These are phyloP conservation scores for Aspergillus egyptiacus DNA, from an alignment of 495 filamentous ascomycete species.

Conservation along the genomic window DNA sequence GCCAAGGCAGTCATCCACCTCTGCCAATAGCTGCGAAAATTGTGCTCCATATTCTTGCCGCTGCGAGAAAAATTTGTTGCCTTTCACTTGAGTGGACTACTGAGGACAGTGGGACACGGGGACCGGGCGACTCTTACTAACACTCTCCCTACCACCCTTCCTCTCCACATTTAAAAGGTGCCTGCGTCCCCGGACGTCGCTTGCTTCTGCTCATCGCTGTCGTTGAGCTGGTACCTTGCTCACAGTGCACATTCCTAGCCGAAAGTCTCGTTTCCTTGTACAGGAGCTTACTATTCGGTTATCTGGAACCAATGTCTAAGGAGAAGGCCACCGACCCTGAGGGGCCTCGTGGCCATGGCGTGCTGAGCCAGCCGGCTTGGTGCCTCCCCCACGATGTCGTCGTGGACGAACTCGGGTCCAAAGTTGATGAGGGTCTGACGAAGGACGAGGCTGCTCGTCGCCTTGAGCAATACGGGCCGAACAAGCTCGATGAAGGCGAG, in stretches of 20 bases:
- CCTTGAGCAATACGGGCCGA: slow-evolving; percentile 52
- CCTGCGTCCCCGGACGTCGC: neutral
- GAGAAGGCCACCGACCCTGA: slow-evolving; percentile 2
- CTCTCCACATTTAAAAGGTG: neutral
- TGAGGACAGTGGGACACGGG: too few species aligned
- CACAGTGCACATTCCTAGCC: neutral
- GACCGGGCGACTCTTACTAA: too few species aligned
- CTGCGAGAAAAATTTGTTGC: neutral
- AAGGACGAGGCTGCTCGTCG: slow-evolving; percentile 49
- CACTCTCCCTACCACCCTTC: too few species aligned
- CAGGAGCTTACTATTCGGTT: neutral
- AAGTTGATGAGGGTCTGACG: slow-evolving; percentile 56
- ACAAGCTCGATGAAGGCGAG: slow-evolving; percentile 54
- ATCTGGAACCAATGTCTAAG: neutral
- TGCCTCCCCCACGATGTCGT: slow-evolving; percentile 51
- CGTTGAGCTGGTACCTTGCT: neutral
- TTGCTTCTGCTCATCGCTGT: neutral
- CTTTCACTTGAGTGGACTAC: neutral
- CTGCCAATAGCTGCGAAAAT: neutral
- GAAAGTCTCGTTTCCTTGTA: neutral
- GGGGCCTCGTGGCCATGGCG: neutral
- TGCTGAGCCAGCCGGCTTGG: slow-evolving; percentile 52
- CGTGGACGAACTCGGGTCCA: slow-evolving; percentile 50
- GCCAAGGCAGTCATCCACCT: neutral
- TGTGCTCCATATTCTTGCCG: neutral